phyloP scores from a whole-genome alignment of 306 rosid species.

The Trifolium pratense region DNA sequence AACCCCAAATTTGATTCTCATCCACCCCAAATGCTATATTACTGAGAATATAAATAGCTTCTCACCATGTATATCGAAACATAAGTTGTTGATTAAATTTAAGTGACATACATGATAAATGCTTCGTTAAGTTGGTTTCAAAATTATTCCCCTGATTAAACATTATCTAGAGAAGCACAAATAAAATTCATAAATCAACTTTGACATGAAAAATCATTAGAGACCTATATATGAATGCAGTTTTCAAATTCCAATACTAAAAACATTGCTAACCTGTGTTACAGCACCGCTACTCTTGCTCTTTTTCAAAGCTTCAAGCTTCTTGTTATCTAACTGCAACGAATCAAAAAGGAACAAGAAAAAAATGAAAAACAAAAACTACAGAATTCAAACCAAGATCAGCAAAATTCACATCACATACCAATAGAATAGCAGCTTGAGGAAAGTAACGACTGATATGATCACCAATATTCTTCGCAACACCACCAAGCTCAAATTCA shows the following conservation, averaged over 20 bases:
- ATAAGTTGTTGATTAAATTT: not conserved
- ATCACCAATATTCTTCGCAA: conserved; percentile 86
- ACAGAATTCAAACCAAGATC: conserved; percentile 4
- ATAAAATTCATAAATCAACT: conserved; percentile 3
- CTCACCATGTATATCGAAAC: not conserved
- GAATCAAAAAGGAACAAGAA: not conserved
- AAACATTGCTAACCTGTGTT: conserved; percentile 68
- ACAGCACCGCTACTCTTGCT: conserved; percentile 70
- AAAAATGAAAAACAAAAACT: not conserved
- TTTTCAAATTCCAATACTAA: conserved; percentile 28
- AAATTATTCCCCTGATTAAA: conserved; percentile 2
- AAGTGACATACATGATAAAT: not conserved
- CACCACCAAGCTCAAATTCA: conserved; percentile 74
- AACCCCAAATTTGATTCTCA: not conserved
- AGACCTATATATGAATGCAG: not conserved
- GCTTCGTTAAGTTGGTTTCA: not conserved
- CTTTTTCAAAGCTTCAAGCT: conserved; percentile 75
- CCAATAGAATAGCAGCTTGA: conserved; percentile 89
- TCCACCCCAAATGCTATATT: not conserved
- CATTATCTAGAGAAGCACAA: conserved; percentile 8
- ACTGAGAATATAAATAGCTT: conserved; percentile 1
- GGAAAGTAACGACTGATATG: conserved; percentile 86
- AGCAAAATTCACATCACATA: conserved; percentile 41
- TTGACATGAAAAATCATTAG: not conserved
- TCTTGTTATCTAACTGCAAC: conserved; percentile 83